Conservation (phyloP, 2,329 filamentous ascomycete genomes). For the Leptographium flavum region DNA sequence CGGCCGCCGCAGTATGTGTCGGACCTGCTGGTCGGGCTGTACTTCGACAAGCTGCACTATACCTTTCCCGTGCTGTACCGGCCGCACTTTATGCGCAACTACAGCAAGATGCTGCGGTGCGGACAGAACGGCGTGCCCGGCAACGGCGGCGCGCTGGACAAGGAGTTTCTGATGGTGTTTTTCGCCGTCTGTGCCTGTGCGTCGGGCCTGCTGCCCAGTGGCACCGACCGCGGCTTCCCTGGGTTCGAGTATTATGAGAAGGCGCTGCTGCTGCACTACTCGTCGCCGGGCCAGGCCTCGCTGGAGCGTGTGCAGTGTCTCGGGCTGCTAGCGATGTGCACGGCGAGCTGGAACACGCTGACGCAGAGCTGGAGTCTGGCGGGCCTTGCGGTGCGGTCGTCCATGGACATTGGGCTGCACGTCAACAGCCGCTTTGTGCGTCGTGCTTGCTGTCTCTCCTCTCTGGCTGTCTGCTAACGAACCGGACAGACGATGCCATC, state of each 20-base stretch:
- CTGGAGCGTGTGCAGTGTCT: slow-evolving; percentile 17
- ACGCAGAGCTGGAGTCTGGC: slow-evolving; percentile 16
- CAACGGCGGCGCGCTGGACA: slow-evolving; percentile 6
- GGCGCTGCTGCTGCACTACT: slow-evolving; percentile 14
- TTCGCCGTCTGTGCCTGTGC: slow-evolving; percentile 18
- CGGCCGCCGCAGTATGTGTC: slow-evolving; percentile 16
- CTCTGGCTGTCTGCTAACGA: not conserved
- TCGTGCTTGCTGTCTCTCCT: not conserved
- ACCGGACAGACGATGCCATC: not conserved
- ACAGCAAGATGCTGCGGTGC: slow-evolving; percentile 8
- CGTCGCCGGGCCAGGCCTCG: slow-evolving; percentile 15
- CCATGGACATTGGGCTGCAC: slow-evolving; percentile 17
- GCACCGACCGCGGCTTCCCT: slow-evolving; percentile 7
- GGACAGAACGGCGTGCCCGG: slow-evolving; percentile 1
- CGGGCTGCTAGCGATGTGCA: slow-evolving; percentile 16
- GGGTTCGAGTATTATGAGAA: slow-evolving; percentile 15
- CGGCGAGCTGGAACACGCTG: slow-evolving; percentile 17
- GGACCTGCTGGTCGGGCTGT: slow-evolving; percentile 15
- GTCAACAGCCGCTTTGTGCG: slow-evolving; percentile 11
- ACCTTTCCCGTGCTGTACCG: slow-evolving; percentile 16
- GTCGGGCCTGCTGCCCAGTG: slow-evolving; percentile 13
- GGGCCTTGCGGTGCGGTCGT: slow-evolving; percentile 16
- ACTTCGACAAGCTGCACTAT: slow-evolving; percentile 17
- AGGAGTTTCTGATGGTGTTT: slow-evolving; percentile 16
- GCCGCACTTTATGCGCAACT: slow-evolving; percentile 15